Percentiles rank a stretch among this genome's conserved stretches.
Conservation (phyloP, 2,329 filamentous ascomycete species). For the Cladosporium sp. region DNA sequence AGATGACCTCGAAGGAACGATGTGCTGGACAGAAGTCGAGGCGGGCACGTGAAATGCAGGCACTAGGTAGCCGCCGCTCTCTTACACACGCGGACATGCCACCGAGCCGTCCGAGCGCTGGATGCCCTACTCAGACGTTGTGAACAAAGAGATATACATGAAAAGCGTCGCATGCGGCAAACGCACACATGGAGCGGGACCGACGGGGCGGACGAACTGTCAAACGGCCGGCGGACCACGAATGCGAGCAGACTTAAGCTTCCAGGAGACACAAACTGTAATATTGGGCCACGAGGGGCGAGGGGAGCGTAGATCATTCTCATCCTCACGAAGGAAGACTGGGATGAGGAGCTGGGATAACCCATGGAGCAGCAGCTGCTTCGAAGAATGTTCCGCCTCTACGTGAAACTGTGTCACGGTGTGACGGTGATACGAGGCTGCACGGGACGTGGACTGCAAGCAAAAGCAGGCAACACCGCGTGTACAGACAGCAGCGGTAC, state of each 20-base stretch:
- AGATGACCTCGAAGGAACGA: conserved; percentile 12
- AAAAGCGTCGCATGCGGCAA: neutral
- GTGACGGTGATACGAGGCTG: conserved; percentile 13
- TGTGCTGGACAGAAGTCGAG: conserved; percentile 11
- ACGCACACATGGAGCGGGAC: conserved; percentile 4
- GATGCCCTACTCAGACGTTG: neutral
- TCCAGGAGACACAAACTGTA: conserved; percentile 1
- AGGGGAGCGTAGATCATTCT: conserved; percentile 7
- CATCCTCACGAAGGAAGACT: conserved; percentile 3
- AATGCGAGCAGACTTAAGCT: neutral
- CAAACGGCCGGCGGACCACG: neutral
- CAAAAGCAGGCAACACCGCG: conserved; percentile 1
- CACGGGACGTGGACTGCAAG: neutral
- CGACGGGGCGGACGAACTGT: conserved; percentile 1
- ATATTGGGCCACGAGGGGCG: neutral
- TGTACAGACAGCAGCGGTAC: neutral
- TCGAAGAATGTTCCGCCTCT: conserved; percentile 18
- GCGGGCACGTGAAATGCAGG: conserved; percentile 2
- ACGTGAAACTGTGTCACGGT: conserved; percentile 17
- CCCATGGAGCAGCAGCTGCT: conserved; percentile 7
- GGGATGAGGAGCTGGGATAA: neutral
- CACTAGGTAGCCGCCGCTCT: neutral
- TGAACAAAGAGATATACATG: neutral
- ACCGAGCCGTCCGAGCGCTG: neutral
- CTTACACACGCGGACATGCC: neutral